These are phyloP conservation scores for Saussurea involucrata DNA, from an alignment of 129 eudicot genomes.

Conservation along the genomic window DNA sequence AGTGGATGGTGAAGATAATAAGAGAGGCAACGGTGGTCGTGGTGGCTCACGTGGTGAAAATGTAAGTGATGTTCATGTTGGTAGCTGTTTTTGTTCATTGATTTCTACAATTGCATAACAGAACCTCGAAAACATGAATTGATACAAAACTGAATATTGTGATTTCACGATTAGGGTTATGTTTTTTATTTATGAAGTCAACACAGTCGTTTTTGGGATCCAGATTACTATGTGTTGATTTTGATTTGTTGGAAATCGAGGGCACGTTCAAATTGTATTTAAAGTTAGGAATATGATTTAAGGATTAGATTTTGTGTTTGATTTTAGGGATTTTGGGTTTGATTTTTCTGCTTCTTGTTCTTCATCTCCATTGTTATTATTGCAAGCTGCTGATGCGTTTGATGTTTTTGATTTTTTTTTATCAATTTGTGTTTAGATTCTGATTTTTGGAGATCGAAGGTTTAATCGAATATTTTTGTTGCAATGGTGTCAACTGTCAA, in stretches of 20 bases:
- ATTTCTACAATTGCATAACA: not conserved
- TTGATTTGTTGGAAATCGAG: not conserved
- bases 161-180: not conserved
- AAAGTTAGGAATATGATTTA: not conserved
- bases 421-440: too few species aligned
- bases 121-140: not conserved
- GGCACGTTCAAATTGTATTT: not conserved
- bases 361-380: too few species aligned
- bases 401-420: too few species aligned
- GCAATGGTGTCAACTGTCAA: too few species aligned
- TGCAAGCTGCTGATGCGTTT: too few species aligned
- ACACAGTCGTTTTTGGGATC: not conserved
- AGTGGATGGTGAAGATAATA: constrained; percentile 16
- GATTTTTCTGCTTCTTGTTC: too few species aligned
- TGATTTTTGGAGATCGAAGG: too few species aligned
- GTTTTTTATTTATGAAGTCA: not conserved
- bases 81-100: not conserved
- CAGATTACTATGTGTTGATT: not conserved
- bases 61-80: constrained; percentile 11
- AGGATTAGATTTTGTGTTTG: too few species aligned
- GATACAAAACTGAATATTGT: not conserved
- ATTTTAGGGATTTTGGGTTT: too few species aligned
- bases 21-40: constrained; percentile 11
- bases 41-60: not conserved
- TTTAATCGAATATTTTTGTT: too few species aligned